Conservation (phyloP, 2,329 filamentous ascomycete species). For the Calonectria pteridis region DNA sequence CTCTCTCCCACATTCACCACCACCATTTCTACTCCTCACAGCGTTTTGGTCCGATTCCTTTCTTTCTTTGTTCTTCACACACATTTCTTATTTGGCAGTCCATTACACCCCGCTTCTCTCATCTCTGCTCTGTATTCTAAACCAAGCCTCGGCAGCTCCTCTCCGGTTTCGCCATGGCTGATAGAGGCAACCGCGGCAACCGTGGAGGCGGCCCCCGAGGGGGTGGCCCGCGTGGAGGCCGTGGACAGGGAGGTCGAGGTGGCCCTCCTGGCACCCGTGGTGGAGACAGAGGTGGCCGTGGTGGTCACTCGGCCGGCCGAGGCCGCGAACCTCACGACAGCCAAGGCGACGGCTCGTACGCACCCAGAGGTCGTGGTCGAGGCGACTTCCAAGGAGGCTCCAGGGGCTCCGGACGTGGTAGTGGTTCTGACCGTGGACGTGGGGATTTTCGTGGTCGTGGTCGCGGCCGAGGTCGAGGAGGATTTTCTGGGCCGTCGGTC, state of each 20-base stretch:
- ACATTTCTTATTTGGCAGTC: not conserved
- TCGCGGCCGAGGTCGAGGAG: constrained; percentile 31
- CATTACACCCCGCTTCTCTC: not conserved
- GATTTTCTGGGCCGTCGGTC: constrained; percentile 7
- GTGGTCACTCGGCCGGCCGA: constrained; percentile 28
- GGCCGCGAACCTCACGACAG: constrained; percentile 17
- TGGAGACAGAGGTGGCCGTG: constrained; percentile 37
- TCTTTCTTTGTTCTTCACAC: not conserved
- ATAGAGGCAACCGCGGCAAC: constrained; percentile 44
- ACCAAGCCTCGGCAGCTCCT: not conserved
- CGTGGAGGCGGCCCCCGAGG: constrained; percentile 32
- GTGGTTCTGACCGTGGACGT: constrained; percentile 26
- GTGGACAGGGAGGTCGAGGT: constrained; percentile 16
- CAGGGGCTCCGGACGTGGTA: constrained; percentile 28
- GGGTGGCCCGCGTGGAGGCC: constrained; percentile 8
- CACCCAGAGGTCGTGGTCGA: constrained; percentile 36
- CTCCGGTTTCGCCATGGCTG: constrained; percentile 40
- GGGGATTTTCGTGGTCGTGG: constrained; percentile 34
- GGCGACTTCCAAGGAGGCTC: constrained; percentile 30
- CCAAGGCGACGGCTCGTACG: constrained; percentile 21
- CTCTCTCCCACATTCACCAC: not conserved
- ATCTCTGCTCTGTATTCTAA: not conserved
- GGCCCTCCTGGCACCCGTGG: constrained; percentile 31
- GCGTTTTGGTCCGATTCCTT: too few species aligned
- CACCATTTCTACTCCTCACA: not conserved